These are phyloP conservation scores for Phalaenopsis equestris DNA, from an alignment of 106 monocot species.

Conservation along the genomic window DNA sequence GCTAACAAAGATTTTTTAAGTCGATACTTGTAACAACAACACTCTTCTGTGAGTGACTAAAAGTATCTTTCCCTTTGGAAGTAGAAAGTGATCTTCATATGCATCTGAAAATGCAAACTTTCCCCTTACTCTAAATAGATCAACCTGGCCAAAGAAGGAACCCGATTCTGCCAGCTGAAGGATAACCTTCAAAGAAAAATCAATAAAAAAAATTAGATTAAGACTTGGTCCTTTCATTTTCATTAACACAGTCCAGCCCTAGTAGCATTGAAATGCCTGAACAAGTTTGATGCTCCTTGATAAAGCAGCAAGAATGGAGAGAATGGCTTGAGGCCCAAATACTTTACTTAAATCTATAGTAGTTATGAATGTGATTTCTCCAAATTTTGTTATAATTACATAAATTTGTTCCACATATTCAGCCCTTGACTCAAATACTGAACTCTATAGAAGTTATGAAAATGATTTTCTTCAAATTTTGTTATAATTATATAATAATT, in stretches of 20 bases:
- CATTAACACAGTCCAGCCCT: too few species aligned
- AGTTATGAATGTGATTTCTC: too few species aligned
- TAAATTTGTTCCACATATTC: too few species aligned
- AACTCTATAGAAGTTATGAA: too few species aligned
- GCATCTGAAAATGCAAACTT: constrained; percentile 97
- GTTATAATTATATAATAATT: too few species aligned
- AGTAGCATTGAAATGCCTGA: background rate
- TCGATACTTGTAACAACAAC: constrained; percentile 70
- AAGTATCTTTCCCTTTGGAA: constrained; percentile 81
- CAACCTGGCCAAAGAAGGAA: constrained; percentile 90
- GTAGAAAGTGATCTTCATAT: constrained; percentile 91
- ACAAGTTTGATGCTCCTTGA: background rate
- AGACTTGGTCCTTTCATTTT: background rate
- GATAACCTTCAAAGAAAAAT: constrained; percentile 54
- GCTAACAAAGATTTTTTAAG: background rate
- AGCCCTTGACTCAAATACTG: too few species aligned
- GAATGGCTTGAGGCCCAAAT: too few species aligned
- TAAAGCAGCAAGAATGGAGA: too few species aligned
- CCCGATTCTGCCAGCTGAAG: constrained; percentile 92
- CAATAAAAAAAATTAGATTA: background rate
- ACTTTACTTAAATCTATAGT: too few species aligned
- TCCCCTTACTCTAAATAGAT: constrained; percentile 92
- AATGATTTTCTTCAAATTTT: too few species aligned
- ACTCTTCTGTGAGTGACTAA: constrained; percentile 83
- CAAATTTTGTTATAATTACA: too few species aligned